A percentile compares a stretch with the other conserved stretches of the same genome.
These are phyloP conservation scores for Megacollybia marginata DNA, from an alignment of 768 basidiomycete genomes.

Conservation along the genomic window DNA sequence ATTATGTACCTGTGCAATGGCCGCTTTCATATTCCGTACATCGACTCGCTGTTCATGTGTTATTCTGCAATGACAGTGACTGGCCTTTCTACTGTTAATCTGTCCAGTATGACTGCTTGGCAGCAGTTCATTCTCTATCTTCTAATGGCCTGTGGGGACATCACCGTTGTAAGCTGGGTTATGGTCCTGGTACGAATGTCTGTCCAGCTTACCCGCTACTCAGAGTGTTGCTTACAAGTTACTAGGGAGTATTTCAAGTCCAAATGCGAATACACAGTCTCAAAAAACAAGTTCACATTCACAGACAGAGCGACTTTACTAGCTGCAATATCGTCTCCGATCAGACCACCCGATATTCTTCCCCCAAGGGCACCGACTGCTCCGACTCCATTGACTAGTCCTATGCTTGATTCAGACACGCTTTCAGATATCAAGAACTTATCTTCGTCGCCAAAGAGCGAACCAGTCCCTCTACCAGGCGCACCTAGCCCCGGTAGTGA, in stretches of 20 bases:
- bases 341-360: constrained; percentile 3
- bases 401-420: too few relatives aligned
- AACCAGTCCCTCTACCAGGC: too few relatives aligned
- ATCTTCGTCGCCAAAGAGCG: too few relatives aligned
- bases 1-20: constrained; percentile 67
- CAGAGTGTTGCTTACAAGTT: constrained; percentile 1
- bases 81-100: constrained; percentile 39
- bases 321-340: constrained; percentile 26
- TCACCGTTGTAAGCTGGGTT: constrained; percentile 52
- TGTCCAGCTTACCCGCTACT: constrained; percentile 6
- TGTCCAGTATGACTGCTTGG: constrained; percentile 39
- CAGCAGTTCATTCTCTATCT: constrained; percentile 47
- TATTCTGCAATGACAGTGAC: constrained; percentile 51
- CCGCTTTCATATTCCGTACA: constrained; percentile 35
- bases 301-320: constrained; percentile 21
- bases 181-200: constrained; percentile 62
- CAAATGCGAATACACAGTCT: constrained; percentile 30
- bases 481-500: too few relatives aligned
- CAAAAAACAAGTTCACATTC: constrained; percentile 7
- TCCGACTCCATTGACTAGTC: too few relatives aligned
- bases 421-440: too few relatives aligned
- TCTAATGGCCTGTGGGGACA: constrained; percentile 44
- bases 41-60: constrained; percentile 57
- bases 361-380: too few relatives aligned
- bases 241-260: constrained; percentile 34